A percentile compares a stretch with the other conserved stretches of the same genome.
phyloP scores from a whole-genome alignment of 2,329 filamentous ascomycete species.

The Ascochyta pisi region DNA sequence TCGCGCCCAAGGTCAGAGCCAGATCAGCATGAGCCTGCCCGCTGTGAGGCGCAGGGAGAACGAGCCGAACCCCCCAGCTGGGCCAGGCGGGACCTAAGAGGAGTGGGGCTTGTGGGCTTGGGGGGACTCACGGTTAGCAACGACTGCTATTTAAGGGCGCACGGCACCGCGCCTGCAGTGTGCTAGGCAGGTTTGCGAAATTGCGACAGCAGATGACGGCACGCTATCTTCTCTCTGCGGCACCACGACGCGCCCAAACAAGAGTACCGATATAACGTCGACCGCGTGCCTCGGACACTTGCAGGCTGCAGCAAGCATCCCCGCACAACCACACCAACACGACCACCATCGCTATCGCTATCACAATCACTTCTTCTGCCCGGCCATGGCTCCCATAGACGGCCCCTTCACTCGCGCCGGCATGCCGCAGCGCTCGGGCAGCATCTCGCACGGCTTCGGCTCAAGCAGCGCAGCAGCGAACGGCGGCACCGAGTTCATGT shows the following conservation, averaged over 20 bases:
- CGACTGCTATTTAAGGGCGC: conserved; percentile 7
- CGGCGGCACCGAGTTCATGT: conserved; percentile 50
- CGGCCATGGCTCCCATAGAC: conserved; percentile 2
- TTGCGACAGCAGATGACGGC: conserved; percentile 7
- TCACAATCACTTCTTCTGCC: neutral
- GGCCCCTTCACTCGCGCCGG: conserved; percentile 2
- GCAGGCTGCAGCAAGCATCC: neutral
- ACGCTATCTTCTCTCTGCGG: neutral
- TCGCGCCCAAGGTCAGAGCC: neutral
- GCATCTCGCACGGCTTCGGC: conserved; percentile 31
- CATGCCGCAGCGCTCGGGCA: conserved; percentile 4
- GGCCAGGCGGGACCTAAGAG: neutral
- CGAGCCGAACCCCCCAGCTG: neutral
- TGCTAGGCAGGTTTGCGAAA: conserved; percentile 3
- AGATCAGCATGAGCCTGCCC: conserved; percentile 1
- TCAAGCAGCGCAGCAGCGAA: conserved; percentile 22
- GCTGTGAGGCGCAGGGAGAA: neutral
- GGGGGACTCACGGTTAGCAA: neutral
- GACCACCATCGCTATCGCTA: neutral
- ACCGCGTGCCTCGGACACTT: neutral
- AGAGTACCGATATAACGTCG: conserved; percentile 3
- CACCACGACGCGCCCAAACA: neutral
- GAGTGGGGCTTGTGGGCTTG: no score
- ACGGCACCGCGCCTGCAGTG: conserved; percentile 4
- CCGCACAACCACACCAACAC: neutral